Base-by-base conservation (phyloP, 1,284 basidiomycete species). In the Amylostereum chailletii region DNA sequence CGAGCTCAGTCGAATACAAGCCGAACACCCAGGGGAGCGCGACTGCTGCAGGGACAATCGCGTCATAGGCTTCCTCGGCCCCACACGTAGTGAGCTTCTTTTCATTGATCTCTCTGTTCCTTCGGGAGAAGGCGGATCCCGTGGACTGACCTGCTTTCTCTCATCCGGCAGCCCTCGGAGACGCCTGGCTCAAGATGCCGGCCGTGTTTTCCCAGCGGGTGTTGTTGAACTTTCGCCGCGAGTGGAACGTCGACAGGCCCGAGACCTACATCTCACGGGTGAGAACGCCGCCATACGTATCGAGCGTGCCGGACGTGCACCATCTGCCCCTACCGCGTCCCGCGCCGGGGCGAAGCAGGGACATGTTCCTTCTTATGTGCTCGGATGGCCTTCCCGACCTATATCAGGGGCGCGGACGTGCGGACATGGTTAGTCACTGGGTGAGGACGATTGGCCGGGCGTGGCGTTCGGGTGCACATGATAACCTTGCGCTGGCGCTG, bases 161-260 rank as follows among this genome's bases (percentile, higher is more conserved):
- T 45, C 42, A 31, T 38, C 38, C 31, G 52, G 51, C 52, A 85
- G 83, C 81, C 30, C 58, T 86, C 47, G 82, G 82, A 10, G 83
- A 85, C 60, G 73, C 70, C 38, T 75, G 74, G 64, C 70, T 84
- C 57, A 86, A 86, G 60, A 63, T 86, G 9, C 79, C 82, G 5
- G 65, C 71, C 3, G 48, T 70, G 3, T 85, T 80, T 59, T 79
- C 80, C 19, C 66, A 72, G 45, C 70, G 73, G 6, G 66, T 79
- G 10, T 79, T 85, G 54, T 60, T 68, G 5, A 68, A 71, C 48
- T 60, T 75, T 48, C 61, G 68, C 29, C 69, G 72, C n/a, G 74
- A 75, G 10, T 79, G 77, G 66, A 62, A 72, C 34, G 64, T 72
- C 26, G 60, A 64, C 34, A 53, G 60, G 32, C 64, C 71, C 31